Percentiles rank a stretch among this genome's conserved stretches.
Evolutionary conservation across 257 asterid genomes (phyloP).

Genomic region (Paraleonurus japonicus): DNA sequence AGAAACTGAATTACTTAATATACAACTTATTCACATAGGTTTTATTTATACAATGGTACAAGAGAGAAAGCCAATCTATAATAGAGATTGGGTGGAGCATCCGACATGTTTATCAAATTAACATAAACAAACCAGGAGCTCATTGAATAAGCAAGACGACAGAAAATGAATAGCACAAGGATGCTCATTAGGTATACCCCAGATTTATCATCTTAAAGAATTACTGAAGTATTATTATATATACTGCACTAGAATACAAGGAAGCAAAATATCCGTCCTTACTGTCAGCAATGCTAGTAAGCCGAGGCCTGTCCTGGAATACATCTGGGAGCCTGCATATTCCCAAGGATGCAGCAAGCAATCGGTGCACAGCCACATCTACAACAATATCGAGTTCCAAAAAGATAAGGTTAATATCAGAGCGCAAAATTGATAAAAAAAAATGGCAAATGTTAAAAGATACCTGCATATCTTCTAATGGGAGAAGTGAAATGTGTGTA

Average conservation of each 20-base stretch:
- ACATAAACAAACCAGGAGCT: slow-evolving; percentile 3
- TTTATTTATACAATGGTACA: background rate
- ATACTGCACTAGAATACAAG: slow-evolving; percentile 17
- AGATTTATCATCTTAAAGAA: slow-evolving; percentile 10
- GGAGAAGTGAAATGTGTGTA: slow-evolving; percentile 99
- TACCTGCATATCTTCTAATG: slow-evolving; percentile 97
- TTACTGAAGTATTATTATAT: background rate
- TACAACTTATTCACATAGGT: background rate
- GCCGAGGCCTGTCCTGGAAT: slow-evolving; percentile 74
- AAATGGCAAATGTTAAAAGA: slow-evolving; percentile 10
- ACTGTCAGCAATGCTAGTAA: slow-evolving; percentile 85
- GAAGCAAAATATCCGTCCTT: slow-evolving; percentile 30
- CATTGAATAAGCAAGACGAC: slow-evolving; percentile 9
- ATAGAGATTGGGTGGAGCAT: background rate
- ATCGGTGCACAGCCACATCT: slow-evolving; percentile 93
- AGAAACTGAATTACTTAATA: background rate
- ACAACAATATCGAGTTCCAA: slow-evolving; percentile 31
- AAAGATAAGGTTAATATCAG: slow-evolving; percentile 16
- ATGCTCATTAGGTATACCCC: background rate
- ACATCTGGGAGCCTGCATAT: slow-evolving; percentile 76
- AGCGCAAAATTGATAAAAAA: slow-evolving; percentile 24
- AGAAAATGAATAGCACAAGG: slow-evolving; percentile 9
- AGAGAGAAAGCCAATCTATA: background rate
- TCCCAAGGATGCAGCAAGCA: slow-evolving; percentile 97
- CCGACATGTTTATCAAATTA: background rate